Conservation (phyloP, 208 protist genomes). For the Novymonas esmeraldas region DNA sequence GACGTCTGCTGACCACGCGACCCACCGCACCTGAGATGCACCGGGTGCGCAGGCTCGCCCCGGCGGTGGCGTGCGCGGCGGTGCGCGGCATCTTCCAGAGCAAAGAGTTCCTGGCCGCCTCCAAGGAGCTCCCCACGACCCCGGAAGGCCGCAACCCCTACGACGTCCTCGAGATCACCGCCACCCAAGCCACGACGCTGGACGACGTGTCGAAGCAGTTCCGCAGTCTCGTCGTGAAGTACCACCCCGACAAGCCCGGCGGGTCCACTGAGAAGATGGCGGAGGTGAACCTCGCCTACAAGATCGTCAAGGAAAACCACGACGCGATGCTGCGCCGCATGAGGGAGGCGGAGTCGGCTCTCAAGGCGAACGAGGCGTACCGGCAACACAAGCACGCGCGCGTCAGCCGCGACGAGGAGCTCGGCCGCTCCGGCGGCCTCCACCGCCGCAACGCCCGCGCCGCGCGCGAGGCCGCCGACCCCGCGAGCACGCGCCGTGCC, state of each 20-base stretch:
- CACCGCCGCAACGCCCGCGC: conserved; percentile 64
- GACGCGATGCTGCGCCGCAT: conserved; percentile 63
- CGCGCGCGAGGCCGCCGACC: conserved; percentile 28
- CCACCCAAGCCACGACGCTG: conserved; percentile 68
- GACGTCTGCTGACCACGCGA: no score
- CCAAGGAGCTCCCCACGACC: conserved; percentile 79
- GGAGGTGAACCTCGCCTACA: conserved; percentile 89
- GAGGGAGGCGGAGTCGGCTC: conserved; percentile 59
- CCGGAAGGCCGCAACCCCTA: conserved; percentile 89
- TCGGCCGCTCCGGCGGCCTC: conserved; percentile 79
- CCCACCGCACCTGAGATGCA: conserved; percentile 37
- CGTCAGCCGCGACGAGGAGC: conserved; percentile 66
- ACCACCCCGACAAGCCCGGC: conserved; percentile 89
- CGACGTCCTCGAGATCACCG: conserved; percentile 87
- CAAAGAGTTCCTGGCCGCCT: conserved; percentile 75
- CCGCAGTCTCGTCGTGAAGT: conserved; percentile 79
- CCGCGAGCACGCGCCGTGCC: conserved; percentile 18
- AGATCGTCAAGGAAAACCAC: conserved; percentile 90
- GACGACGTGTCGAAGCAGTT: conserved; percentile 91
- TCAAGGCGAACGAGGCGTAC: conserved; percentile 60
- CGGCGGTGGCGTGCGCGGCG: conserved; percentile 6
- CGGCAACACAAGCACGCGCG: conserved; percentile 72
- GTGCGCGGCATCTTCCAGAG: conserved; percentile 77
- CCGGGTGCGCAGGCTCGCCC: conserved; percentile 21
- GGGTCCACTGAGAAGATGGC: conserved; percentile 91